Conservation (phyloP, 2,329 filamentous ascomycete species). For the Botryosphaeria agaves region DNA sequence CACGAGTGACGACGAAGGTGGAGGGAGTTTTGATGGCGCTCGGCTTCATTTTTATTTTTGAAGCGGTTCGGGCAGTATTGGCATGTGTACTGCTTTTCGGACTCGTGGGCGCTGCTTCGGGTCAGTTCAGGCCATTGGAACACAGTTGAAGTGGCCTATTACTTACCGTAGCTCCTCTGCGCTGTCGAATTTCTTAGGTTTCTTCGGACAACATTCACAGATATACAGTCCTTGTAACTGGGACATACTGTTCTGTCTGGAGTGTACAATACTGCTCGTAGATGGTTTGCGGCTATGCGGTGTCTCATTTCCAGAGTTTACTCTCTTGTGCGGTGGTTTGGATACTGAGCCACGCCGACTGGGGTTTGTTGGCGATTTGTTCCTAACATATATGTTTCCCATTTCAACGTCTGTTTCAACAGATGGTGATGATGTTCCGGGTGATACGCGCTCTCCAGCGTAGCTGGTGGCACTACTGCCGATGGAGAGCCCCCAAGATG, state of each 20-base stretch:
- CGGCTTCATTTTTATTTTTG: slow-evolving; percentile 98
- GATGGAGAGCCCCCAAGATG: slow-evolving; percentile 40
- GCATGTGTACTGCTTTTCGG: slow-evolving; percentile 94
- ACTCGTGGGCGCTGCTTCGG: slow-evolving; percentile 55
- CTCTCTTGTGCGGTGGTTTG: slow-evolving; percentile 22
- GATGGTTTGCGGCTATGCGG: slow-evolving; percentile 29
- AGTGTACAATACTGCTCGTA: slow-evolving; percentile 22
- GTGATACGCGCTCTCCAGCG: slow-evolving; percentile 43
- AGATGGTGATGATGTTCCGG: slow-evolving; percentile 39
- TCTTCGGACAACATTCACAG: slow-evolving; percentile 93
- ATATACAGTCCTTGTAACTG: slow-evolving; percentile 46
- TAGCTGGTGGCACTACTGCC: slow-evolving; percentile 50
- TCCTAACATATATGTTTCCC: slow-evolving; percentile 36
- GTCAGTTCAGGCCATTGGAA: too few relatives aligned
- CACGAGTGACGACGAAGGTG: slow-evolving; percentile 87
- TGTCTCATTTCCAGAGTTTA: slow-evolving; percentile 22
- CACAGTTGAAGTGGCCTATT: background rate
- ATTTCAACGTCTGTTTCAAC: slow-evolving; percentile 36
- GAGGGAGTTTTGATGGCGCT: slow-evolving; percentile 88
- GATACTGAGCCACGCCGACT: slow-evolving; percentile 23
- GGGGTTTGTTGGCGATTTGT: slow-evolving; percentile 22
- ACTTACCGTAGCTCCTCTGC: slow-evolving; percentile 69
- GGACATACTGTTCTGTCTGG: slow-evolving; percentile 29
- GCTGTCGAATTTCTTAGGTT: slow-evolving; percentile 86
- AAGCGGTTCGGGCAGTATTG: slow-evolving; percentile 86